A percentile compares a stretch with the other conserved stretches of the same genome.
These are phyloP conservation scores for Evansstolkia leycettana DNA, from an alignment of 495 filamentous ascomycete genomes.

Conservation along the genomic window DNA sequence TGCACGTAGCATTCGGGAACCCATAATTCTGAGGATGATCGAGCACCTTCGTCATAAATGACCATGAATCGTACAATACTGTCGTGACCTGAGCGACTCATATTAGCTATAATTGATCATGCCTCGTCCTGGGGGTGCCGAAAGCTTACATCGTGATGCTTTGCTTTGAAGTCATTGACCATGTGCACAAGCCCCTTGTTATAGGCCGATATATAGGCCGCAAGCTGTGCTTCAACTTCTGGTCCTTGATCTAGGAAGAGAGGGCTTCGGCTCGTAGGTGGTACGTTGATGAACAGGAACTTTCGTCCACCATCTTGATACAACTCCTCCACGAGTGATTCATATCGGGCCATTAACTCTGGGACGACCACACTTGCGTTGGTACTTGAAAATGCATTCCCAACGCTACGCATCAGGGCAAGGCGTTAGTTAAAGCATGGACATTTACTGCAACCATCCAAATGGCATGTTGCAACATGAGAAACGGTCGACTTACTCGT, in stretches of 20 bases:
- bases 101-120: no score
- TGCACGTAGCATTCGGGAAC: conserved; percentile 16
- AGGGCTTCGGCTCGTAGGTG: conserved; percentile 57
- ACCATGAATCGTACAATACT: conserved; percentile 22
- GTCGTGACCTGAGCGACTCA: conserved; percentile 14
- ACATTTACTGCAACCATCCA: no score
- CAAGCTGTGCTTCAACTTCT: conserved; percentile 11
- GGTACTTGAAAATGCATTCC: no score
- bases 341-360: conserved; percentile 47
- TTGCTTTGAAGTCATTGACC: conserved; percentile 14
- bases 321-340: conserved; percentile 39
- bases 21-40: conserved; percentile 36
- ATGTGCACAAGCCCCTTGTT: conserved; percentile 16
- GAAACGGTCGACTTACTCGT: no score
- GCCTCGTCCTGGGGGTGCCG: no score
- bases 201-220: conserved; percentile 19
- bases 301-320: conserved; percentile 57
- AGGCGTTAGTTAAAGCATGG: no score
- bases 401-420: no score
- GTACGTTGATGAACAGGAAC: conserved; percentile 66
- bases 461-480: no score
- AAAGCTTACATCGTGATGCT: no score
- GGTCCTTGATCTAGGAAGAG: conserved; percentile 23
- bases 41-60: conserved; percentile 38
- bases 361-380: no score